Conservation (phyloP, 805 yeast species). For the Ogataea pignaliae region DNA sequence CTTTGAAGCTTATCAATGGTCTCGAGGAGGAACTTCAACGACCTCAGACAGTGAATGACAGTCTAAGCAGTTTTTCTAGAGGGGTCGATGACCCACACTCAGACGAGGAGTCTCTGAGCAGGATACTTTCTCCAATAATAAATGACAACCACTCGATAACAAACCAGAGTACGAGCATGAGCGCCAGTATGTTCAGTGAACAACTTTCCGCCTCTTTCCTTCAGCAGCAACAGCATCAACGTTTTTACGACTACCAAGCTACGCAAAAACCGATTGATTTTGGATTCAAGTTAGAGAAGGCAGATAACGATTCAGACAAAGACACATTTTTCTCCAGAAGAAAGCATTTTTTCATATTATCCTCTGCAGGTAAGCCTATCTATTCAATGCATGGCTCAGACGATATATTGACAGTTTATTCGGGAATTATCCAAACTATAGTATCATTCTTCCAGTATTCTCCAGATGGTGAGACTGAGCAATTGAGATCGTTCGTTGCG, state of each 20-base stretch:
- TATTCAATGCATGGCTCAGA: conserved; percentile 75
- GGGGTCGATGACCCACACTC: neutral
- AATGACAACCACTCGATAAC: conserved; percentile 7
- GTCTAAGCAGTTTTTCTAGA: neutral
- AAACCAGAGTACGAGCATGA: conserved; percentile 13
- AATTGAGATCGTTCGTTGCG: conserved; percentile 49
- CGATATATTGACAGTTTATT: conserved; percentile 59
- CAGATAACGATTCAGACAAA: conserved; percentile 26
- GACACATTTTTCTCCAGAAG: conserved; percentile 31
- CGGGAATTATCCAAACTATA: conserved; percentile 79
- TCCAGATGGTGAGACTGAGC: conserved; percentile 28
- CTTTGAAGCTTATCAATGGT: too few relatives aligned
- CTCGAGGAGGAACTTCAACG: neutral
- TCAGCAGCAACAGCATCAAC: conserved; percentile 6
- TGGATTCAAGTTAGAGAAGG: conserved; percentile 18
- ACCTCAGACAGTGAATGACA: neutral
- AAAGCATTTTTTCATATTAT: conserved; percentile 75
- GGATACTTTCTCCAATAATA: conserved; percentile 4
- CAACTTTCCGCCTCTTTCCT: conserved; percentile 2
- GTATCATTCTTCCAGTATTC: conserved; percentile 60
- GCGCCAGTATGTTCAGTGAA: conserved; percentile 20
- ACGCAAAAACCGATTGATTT: conserved; percentile 12
- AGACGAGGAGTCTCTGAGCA: conserved; percentile 1
- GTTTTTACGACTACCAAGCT: neutral
- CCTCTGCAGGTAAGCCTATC: conserved; percentile 86